Percentiles rank a stretch among this genome's conserved stretches.
These are phyloP conservation scores for Houttuynia cordata DNA, from an alignment of 164 flowering plant species.

Conservation along the genomic window DNA sequence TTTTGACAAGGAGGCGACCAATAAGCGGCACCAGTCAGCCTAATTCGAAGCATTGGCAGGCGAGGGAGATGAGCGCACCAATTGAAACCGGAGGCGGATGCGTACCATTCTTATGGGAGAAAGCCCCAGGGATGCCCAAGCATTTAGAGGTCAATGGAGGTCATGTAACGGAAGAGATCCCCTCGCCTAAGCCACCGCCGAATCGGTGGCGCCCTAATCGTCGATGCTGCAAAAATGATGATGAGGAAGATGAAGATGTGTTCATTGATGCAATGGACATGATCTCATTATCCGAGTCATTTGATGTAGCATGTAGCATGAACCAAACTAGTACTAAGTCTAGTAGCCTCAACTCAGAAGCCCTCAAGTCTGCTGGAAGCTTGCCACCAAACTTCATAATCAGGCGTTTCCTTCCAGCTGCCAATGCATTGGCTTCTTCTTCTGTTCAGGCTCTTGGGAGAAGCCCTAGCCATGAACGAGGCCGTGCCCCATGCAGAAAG, in stretches of 20 bases:
- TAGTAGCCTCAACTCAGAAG: constrained; percentile 17
- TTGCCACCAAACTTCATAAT: constrained; percentile 47
- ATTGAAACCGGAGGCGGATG: constrained; percentile 16
- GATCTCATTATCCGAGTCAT: constrained; percentile 38
- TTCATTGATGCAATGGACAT: constrained; percentile 41
- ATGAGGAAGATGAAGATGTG: constrained; percentile 13
- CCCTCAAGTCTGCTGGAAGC: constrained; percentile 5
- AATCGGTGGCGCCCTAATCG: constrained; percentile 17
- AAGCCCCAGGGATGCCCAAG: constrained; percentile 52
- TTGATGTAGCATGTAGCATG: constrained; percentile 3
- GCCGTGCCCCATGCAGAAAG: neutral
- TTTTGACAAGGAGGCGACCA: constrained; percentile 37
- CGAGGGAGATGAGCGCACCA: constrained; percentile 2
- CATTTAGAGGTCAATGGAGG: constrained; percentile 5
- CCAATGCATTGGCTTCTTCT: constrained; percentile 44
- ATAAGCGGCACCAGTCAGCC: neutral
- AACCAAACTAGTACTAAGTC: constrained; percentile 2
- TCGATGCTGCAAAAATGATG: neutral
- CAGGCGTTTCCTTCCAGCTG: constrained; percentile 54
- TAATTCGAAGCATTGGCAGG: neutral
- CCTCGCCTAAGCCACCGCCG: constrained; percentile 40
- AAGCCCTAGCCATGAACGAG: neutral
- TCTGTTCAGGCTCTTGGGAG: constrained; percentile 6
- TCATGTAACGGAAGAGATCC: constrained; percentile 5
- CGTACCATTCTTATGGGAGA: constrained; percentile 71